Evolutionary conservation across 1,139 yeast genomes (phyloP), one percentile per base, ranked within the genome.

Genomic region (Torulaspora pretoriensis): DNA sequence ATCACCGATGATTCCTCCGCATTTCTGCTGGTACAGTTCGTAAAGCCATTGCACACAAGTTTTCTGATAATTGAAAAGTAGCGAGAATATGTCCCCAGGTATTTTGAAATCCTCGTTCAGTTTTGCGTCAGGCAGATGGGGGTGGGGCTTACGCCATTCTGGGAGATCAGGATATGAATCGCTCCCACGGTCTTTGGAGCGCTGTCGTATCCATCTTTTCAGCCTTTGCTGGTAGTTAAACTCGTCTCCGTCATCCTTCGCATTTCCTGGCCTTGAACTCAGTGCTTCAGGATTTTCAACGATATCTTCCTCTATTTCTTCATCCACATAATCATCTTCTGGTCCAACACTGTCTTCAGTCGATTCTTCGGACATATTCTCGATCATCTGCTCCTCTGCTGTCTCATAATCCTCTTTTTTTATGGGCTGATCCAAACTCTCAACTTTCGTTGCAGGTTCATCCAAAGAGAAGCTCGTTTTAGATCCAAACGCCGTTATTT

Each of bases 1-100:
- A 65, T 92, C 98, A 26, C 97, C 97, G 38, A 92, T 76, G 8
- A 92, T 92, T 0, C 98, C 98, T 1, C 98, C 98, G 2, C 92
- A 82, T 44, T 80, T 81, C 60, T 90, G 97, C 14, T 80, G 74
- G 57, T 87, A 83, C 14, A 92, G 71, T 59, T 92, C 99, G 70
- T 80, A 79, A 2, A 79, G 68, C 85, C 85, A 80, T 48, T 79
- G 92, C 0, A 84, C 92, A 50, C 97, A 89, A 0, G 98, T 92
- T 57, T 87, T 86, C 57, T 92, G 98, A 61, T 92, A 94, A 54
- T 88, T 95, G 62, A 92, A 92, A 10, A 92, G 69, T 7, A 90
- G 76, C 0, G 95, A 83, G 61, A 83, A 87, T 1, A 92, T 81
- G 57, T 92, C 97, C 1, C 97, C 97, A 0, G 98, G 98, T 0